A percentile compares a stretch with the other conserved stretches of the same genome.
Conservation (phyloP, 2,329 filamentous ascomycete genomes). For the Gremmenia infestans region DNA sequence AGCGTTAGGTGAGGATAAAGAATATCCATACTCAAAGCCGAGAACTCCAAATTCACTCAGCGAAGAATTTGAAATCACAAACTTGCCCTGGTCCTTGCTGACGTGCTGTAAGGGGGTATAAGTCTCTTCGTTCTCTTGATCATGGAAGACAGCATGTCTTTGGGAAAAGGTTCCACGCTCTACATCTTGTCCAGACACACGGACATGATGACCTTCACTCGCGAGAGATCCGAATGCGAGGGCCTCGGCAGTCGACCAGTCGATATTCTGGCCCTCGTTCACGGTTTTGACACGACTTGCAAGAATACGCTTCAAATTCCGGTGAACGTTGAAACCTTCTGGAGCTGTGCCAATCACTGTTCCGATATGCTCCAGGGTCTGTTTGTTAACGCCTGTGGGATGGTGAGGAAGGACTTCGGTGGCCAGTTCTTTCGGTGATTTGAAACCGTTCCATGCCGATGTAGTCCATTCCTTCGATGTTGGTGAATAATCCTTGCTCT, state of each 20-base stretch:
- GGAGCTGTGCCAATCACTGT: slow-evolving; percentile 72
- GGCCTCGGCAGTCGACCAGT: slow-evolving; percentile 96
- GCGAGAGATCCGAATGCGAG: slow-evolving; percentile 90
- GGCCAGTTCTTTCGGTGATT: slow-evolving; percentile 95
- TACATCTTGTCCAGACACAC: slow-evolving; percentile 96
- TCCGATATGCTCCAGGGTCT: slow-evolving; percentile 76
- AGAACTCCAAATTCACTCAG: slow-evolving; percentile 67
- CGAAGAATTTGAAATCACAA: slow-evolving; percentile 96
- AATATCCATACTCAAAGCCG: slow-evolving; percentile 98
- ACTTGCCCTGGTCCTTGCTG: slow-evolving; percentile 86
- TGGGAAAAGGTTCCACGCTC: slow-evolving; percentile 99
- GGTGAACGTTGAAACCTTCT: slow-evolving; percentile 83
- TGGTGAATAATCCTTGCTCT: slow-evolving; percentile 95
- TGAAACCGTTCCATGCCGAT: slow-evolving; percentile 98
- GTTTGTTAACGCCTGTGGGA: slow-evolving; percentile 71
- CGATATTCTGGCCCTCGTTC: slow-evolving; percentile 86
- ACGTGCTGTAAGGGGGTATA: slow-evolving; percentile 91
- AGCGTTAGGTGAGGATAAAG: slow-evolving; percentile 90
- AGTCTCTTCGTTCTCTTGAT: slow-evolving; percentile 89
- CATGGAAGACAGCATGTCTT: slow-evolving; percentile 93
- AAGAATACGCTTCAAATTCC: slow-evolving; percentile 96
- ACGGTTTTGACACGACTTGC: slow-evolving; percentile 86
- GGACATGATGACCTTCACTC: slow-evolving; percentile 91
- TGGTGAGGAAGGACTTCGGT: slow-evolving; percentile 90
- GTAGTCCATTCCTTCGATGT: slow-evolving; percentile 98